Base-by-base conservation (phyloP, 768 basidiomycete genomes). In the Dentipellis fragilis region DNA sequence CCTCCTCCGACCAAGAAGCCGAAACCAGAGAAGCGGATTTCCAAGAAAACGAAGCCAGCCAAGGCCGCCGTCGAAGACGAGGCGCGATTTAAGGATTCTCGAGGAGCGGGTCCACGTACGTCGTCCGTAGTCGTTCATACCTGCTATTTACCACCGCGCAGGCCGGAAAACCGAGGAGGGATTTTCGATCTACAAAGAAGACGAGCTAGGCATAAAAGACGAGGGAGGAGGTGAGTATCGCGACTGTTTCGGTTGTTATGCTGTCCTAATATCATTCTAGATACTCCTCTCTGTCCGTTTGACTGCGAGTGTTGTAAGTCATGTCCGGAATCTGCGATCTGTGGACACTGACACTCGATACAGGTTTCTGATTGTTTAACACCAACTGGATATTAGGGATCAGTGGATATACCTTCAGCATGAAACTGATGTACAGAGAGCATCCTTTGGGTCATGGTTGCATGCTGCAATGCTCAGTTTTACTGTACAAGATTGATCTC, bases 241-340 rank as follows among this genome's bases (percentile, higher is more conserved):
- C 63, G 49, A 42, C 36, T 40, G 23, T 34, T 16, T 46, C 34
- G 52, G 58, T 56, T 59, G 54, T 56, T 29, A 60, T 57, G 48
- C 40, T 14, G 22, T 10, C 38, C 51, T 67, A 47, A 51, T 59
- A 36, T 57, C 65, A 49, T 48, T 57, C 35, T 69, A 93, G 90
- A 88, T 67, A 91, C 90, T 0, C 80, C 87, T 3, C 68, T 87
- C 40, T 93, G 90, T 71, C 91, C 91, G 6, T 93, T 93, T 65
- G 91, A 93, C 67, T 93, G 91, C 68, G 75, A 88, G 38, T 93
- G 91, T 63, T 93, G 91, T 90, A 63, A 70, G 88, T 74, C 14
- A 37, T 39, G 35, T 50, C 9, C 60, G 8, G 23, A 9, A 29
- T n/a, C 4, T 4, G 6, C 3, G 6, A 29, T 29, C 29, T 29